phyloP scores from a whole-genome alignment of 352 stramenopile species.

The Pythium phragmitis region DNA sequence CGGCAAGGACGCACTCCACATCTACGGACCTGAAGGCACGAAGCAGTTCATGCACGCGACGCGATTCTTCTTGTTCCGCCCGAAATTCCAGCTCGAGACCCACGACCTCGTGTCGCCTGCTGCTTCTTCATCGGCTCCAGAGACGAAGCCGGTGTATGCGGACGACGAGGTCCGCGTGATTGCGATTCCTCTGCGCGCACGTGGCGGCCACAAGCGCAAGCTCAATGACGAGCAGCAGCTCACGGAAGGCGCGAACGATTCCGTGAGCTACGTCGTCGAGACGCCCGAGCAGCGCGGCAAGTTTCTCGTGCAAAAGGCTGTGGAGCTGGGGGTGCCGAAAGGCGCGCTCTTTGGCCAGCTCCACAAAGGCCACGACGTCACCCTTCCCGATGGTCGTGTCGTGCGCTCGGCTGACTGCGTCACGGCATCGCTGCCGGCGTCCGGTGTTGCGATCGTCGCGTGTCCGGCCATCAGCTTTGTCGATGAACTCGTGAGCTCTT shows the following conservation, averaged over 20 bases:
- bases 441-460: slow-evolving; percentile 48
- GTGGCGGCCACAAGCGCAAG: slow-evolving; percentile 57
- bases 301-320: slow-evolving; percentile 73
- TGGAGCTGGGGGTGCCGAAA: slow-evolving; percentile 69
- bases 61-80: slow-evolving; percentile 81
- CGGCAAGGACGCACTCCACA: slow-evolving; percentile 65
- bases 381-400: slow-evolving; percentile 54
- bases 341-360: slow-evolving; percentile 76
- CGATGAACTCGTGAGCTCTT: slow-evolving; percentile 44
- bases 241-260: slow-evolving; percentile 29
- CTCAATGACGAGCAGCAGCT: slow-evolving; percentile 35
- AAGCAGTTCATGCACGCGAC: slow-evolving; percentile 71
- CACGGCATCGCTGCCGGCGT: slow-evolving; percentile 52
- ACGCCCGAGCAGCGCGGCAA: slow-evolving; percentile 73
- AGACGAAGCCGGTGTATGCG: slow-evolving; percentile 31
- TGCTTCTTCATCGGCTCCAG: neutral
- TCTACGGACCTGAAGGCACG: slow-evolving; percentile 73
- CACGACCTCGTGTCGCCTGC: slow-evolving; percentile 30
- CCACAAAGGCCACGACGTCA: slow-evolving; percentile 79
- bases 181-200: slow-evolving; percentile 37
- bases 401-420: slow-evolving; percentile 73
- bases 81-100: slow-evolving; percentile 53
- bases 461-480: slow-evolving; percentile 68
- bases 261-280: slow-evolving; percentile 75
- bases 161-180: slow-evolving; percentile 63